Percentiles rank a stretch among this genome's conserved stretches.
These are phyloP conservation scores for Auriscalpium orientale DNA, from an alignment of 768 basidiomycete species.

Conservation along the genomic window DNA sequence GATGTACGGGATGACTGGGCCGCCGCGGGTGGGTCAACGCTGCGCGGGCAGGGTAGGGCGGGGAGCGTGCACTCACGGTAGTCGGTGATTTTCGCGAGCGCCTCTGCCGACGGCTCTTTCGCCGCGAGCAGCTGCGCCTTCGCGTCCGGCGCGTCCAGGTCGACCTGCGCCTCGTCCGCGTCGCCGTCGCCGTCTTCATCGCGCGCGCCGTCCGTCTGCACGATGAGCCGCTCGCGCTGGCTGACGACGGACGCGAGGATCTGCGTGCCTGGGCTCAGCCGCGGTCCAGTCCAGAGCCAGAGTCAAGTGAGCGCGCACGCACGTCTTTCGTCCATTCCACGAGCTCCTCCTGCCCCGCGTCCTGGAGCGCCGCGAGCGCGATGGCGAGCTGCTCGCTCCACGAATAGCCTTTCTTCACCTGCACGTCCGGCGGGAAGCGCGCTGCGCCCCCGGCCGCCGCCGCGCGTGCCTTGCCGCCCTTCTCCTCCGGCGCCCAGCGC, in stretches of 20 bases:
- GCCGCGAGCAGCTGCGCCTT: not conserved
- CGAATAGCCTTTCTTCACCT: conserved; percentile 80
- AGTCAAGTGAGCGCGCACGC: conserved; percentile 21
- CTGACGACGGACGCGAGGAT: conserved; percentile 54
- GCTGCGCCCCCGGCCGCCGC: conserved; percentile 32
- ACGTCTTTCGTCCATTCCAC: conserved; percentile 82
- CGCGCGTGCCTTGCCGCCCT: conserved; percentile 24
- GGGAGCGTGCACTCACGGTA: conserved; percentile 47
- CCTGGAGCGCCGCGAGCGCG: conserved; percentile 64
- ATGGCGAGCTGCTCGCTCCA: conserved; percentile 90
- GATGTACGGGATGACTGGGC: conserved; percentile 69
- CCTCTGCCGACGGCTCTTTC: conserved; percentile 55
- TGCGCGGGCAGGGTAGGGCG: not conserved
- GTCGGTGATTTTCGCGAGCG: conserved; percentile 61
- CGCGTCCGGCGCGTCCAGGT: conserved; percentile 16
- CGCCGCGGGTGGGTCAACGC: not conserved
- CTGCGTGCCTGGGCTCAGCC: conserved; percentile 27
- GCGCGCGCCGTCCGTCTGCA: conserved; percentile 44
- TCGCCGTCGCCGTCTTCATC: conserved; percentile 24
- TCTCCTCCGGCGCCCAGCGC: conserved; percentile 58
- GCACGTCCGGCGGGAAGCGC: conserved; percentile 56
- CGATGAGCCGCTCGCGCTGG: conserved; percentile 51
- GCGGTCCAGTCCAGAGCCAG: not conserved
- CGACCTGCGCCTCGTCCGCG: conserved; percentile 24
- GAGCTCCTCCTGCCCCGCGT: conserved; percentile 52